Evolutionary conservation across 768 basidiomycete genomes (phyloP).

Genomic region (Lentinula guzmanii): DNA sequence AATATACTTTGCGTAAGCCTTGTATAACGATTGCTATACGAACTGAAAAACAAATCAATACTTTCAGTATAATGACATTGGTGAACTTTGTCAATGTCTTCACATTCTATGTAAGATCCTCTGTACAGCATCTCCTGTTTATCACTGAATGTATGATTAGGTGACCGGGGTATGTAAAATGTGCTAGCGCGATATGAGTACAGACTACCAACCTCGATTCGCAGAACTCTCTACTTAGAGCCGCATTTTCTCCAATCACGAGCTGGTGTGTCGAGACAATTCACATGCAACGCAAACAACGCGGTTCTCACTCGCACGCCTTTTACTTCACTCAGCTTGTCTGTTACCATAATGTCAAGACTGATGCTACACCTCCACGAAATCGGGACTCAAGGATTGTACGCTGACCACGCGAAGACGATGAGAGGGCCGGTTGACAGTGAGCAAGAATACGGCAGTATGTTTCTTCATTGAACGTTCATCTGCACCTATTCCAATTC

Average conservation of each 20-base stretch:
- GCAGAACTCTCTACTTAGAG: neutral
- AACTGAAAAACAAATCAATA: too few relatives aligned
- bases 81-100: neutral
- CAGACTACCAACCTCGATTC: too few relatives aligned
- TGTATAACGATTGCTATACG: neutral
- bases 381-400: neutral
- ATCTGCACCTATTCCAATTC: neutral
- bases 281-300: neutral
- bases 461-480: neutral
- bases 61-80: neutral
- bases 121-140: neutral
- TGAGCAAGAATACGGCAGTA: neutral
- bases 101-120: neutral
- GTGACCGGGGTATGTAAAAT: neutral
- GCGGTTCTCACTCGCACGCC: too few relatives aligned
- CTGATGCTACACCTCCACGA: constrained; percentile 2
- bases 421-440: neutral
- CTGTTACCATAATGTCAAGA: constrained; percentile 2
- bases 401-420: neutral
- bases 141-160: neutral
- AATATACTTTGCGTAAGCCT: neutral
- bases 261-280: constrained; percentile 1
- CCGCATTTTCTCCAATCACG: neutral
- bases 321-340: neutral
- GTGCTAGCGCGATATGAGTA: neutral